Evolutionary conservation across 257 asterid genomes (phyloP).

Genomic region (Solanum virginianum): DNA sequence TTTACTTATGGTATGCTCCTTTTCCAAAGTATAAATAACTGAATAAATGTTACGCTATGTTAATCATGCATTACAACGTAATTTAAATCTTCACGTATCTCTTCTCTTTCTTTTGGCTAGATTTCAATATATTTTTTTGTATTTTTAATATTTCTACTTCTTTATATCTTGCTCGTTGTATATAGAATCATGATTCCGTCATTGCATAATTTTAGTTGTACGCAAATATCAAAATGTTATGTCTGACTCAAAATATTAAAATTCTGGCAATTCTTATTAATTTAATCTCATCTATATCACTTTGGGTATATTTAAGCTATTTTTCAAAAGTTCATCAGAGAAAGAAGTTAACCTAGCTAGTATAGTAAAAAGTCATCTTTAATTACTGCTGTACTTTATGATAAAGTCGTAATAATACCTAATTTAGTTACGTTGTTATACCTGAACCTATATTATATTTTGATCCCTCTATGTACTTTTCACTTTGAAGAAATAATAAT

Average conservation of each 20-base stretch:
- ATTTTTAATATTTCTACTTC: background rate
- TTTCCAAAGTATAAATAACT: background rate
- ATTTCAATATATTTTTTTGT: background rate
- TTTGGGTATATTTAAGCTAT: background rate
- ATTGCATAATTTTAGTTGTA: background rate
- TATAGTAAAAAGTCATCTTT: background rate
- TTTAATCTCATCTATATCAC: too few relatives aligned
- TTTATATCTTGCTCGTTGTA: background rate
- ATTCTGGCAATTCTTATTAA: background rate
- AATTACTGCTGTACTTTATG: background rate
- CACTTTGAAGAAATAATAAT: background rate
- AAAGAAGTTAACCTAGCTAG: background rate
- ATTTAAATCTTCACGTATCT: background rate
- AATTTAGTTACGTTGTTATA: background rate
- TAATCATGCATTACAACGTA: background rate
- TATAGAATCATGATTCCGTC: too few relatives aligned
- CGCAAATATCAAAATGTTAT: background rate
- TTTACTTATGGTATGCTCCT: background rate
- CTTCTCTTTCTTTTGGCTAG: background rate
- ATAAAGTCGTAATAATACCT: background rate
- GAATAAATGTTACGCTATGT: background rate
- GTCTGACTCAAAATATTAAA: background rate
- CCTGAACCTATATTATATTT: background rate
- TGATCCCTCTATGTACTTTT: background rate
- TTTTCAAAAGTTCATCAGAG: background rate